Conservation (phyloP, 257 asterid species). For the Mitragyna speciosa region DNA sequence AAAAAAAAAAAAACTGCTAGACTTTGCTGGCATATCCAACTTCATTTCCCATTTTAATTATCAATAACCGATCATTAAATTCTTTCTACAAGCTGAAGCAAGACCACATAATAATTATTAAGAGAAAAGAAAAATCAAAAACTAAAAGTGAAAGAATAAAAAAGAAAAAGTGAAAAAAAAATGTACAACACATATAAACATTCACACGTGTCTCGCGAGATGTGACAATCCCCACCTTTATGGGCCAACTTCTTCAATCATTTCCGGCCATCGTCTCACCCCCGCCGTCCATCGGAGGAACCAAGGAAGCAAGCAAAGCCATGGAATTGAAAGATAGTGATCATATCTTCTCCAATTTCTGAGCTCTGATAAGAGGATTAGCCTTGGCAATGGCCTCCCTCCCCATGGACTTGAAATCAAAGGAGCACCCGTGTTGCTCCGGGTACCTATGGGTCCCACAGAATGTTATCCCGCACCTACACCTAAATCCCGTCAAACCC, state of each 20-base stretch:
- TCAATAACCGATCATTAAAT: not conserved
- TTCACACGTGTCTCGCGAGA: constrained; percentile 1
- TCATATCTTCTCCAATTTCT: constrained; percentile 66
- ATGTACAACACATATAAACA: constrained; percentile 22
- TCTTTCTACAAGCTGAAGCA: constrained; percentile 13
- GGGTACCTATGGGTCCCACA: constrained; percentile 92
- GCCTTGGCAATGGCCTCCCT: constrained; percentile 88
- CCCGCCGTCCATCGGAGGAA: constrained; percentile 8
- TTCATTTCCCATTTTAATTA: not conserved
- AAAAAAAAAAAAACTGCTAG: not conserved
- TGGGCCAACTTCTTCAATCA: not conserved
- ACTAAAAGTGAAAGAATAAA: not conserved
- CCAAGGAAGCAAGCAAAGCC: not conserved
- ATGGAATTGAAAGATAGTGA: constrained; percentile 25
- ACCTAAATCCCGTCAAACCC: constrained; percentile 78
- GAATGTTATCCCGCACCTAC: constrained; percentile 79
- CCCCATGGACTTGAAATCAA: constrained; percentile 78
- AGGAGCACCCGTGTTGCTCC: constrained; percentile 71
- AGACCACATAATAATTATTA: constrained; percentile 18
- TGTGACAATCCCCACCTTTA: not conserved
- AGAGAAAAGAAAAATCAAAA: not conserved
- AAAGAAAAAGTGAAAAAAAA: not conserved
- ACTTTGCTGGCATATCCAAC: not conserved
- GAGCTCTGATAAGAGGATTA: constrained; percentile 66
- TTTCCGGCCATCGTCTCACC: not conserved